Conservation (phyloP, 2,329 filamentous ascomycete species). For the Cercospora canescens region DNA sequence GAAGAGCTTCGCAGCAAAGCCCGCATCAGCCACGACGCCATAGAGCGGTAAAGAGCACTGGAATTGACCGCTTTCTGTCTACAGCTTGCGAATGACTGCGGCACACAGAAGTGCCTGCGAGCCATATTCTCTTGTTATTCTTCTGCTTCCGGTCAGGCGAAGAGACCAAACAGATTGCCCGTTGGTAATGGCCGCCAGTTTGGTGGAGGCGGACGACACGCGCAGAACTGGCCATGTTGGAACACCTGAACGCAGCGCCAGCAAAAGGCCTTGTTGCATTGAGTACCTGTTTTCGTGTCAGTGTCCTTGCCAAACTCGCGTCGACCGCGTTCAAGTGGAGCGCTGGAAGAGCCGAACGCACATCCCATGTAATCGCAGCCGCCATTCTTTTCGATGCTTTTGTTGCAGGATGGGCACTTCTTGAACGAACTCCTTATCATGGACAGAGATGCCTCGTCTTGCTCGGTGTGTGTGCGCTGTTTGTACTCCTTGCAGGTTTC, state of each 20-base stretch:
- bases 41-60: too few relatives aligned
- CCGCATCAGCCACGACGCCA: background rate
- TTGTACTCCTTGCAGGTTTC: constrained; percentile 39
- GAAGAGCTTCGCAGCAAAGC: background rate
- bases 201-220: constrained; percentile 8
- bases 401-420: constrained; percentile 33
- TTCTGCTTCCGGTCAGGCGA: background rate
- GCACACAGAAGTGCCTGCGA: too few relatives aligned
- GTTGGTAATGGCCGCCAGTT: background rate
- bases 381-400: constrained; percentile 35
- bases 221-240: constrained; percentile 11
- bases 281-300: constrained; percentile 18
- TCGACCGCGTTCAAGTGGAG: background rate
- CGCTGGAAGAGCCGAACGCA: background rate
- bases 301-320: background rate
- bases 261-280: constrained; percentile 32
- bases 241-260: constrained; percentile 30
- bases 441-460: constrained; percentile 31
- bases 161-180: background rate
- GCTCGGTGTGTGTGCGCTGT: constrained; percentile 22
- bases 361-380: constrained; percentile 35
- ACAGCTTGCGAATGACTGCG: too few relatives aligned
- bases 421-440: constrained; percentile 26
- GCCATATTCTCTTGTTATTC: too few relatives aligned
- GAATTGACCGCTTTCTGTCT: too few relatives aligned